Conservation (phyloP, 2,329 filamentous ascomycete species). For the Cladosporium austrohemisphaericum region DNA sequence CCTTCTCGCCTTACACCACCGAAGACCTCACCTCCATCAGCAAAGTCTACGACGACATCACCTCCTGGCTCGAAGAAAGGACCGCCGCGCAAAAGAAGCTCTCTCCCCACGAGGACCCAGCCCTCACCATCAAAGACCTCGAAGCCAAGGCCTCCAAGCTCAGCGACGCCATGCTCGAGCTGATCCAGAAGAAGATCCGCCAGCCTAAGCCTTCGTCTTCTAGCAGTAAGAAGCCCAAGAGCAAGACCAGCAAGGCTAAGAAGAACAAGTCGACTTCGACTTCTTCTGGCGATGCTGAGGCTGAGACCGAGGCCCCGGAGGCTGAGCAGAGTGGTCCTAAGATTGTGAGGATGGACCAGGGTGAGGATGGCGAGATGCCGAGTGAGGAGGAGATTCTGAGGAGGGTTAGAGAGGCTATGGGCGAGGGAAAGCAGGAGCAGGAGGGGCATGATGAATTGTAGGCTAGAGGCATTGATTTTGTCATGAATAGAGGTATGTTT, state of each 20-base stretch:
- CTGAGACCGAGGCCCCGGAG: slow-evolving; percentile 30
- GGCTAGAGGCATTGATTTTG: neutral
- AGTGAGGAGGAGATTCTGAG: slow-evolving; percentile 27
- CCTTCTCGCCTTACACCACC: slow-evolving; percentile 65
- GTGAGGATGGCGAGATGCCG: slow-evolving; percentile 23
- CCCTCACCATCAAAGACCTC: slow-evolving; percentile 69
- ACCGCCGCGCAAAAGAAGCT: slow-evolving; percentile 68
- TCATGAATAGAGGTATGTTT: neutral
- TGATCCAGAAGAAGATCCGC: slow-evolving; percentile 65
- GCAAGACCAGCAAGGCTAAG: slow-evolving; percentile 19
- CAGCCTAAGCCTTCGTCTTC: slow-evolving; percentile 37
- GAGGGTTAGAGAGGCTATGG: slow-evolving; percentile 21
- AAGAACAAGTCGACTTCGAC: slow-evolving; percentile 13
- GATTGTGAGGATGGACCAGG: slow-evolving; percentile 13
- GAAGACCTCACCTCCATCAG: slow-evolving; percentile 68
- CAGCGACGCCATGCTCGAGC: slow-evolving; percentile 64
- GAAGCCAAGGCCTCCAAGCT: slow-evolving; percentile 66
- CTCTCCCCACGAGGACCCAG: slow-evolving; percentile 66
- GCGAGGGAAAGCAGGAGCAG: slow-evolving; percentile 3
- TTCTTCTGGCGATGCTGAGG: slow-evolving; percentile 21
- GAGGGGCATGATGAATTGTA: slow-evolving; percentile 21
- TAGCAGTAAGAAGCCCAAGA: slow-evolving; percentile 34
- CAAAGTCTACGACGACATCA: slow-evolving; percentile 58
- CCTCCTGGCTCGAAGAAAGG: slow-evolving; percentile 72
- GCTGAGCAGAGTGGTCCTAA: slow-evolving; percentile 14